phyloP scores from a whole-genome alignment of 2,329 filamentous ascomycete genomes.

The Dactylellina haptotyla region DNA sequence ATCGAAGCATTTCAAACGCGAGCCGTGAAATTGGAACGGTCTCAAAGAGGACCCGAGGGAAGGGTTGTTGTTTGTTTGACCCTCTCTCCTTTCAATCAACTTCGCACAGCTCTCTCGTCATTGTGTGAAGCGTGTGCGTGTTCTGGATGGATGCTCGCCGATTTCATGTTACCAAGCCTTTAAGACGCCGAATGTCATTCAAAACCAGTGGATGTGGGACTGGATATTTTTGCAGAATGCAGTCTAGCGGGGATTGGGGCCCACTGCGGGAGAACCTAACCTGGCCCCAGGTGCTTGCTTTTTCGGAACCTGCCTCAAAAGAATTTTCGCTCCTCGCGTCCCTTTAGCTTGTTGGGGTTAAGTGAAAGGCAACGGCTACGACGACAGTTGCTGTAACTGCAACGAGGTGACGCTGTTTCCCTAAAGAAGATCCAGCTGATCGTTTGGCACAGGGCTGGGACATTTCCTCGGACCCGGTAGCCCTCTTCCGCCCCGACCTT shows the following conservation, averaged over 20 bases:
- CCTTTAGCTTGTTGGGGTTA: slow-evolving; percentile 23
- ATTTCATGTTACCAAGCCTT: slow-evolving; percentile 52
- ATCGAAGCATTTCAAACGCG: slow-evolving; percentile 3
- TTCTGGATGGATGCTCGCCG: slow-evolving; percentile 31
- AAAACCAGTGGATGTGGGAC: slow-evolving; percentile 18
- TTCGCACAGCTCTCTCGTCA: slow-evolving; percentile 25
- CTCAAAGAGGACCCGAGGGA: not conserved
- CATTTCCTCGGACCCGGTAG: slow-evolving; percentile 44
- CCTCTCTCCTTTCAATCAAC: not conserved
- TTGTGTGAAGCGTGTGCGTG: slow-evolving; percentile 11
- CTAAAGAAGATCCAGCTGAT: slow-evolving; percentile 44
- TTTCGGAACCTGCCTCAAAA: slow-evolving; percentile 27
- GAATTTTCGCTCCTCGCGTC: slow-evolving; percentile 3
- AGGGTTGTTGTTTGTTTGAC: slow-evolving; percentile 2
- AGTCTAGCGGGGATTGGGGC: slow-evolving; percentile 33
- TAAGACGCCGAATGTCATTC: slow-evolving; percentile 45
- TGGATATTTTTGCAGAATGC: slow-evolving; percentile 44
- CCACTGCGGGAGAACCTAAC: slow-evolving; percentile 51
- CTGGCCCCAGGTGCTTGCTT: slow-evolving; percentile 41
- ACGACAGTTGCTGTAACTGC: slow-evolving; percentile 4
- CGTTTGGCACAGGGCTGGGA: slow-evolving; percentile 43
- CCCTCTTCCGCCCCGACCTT: not conserved
- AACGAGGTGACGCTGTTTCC: slow-evolving; percentile 14
- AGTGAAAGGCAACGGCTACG: slow-evolving; percentile 1
- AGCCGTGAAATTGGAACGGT: not conserved